Evolutionary conservation across 139 green algal species (phyloP).

Genomic region (Chlorella sp.): DNA sequence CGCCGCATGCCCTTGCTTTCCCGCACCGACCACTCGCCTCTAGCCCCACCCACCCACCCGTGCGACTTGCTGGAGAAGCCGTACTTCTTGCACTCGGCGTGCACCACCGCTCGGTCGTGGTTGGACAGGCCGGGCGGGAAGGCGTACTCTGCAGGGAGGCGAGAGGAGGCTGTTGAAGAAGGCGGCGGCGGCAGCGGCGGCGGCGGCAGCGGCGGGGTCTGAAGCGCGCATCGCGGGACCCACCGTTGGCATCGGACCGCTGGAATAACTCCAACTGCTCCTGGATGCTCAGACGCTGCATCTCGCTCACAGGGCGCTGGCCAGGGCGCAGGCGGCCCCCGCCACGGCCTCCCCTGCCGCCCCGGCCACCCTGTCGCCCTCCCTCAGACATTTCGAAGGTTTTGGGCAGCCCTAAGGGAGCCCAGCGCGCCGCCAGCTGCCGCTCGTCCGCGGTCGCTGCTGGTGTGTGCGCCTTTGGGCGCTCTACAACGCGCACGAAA

Average conservation of each 20-base stretch:
- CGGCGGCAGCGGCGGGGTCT: background rate
- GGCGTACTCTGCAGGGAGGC: conserved; percentile 55
- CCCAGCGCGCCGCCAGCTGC: too few relatives aligned
- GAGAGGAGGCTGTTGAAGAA: background rate
- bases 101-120: conserved; percentile 77
- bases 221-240: background rate
- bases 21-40: too few relatives aligned
- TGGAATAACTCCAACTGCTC: conserved; percentile 53
- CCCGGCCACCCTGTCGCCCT: background rate
- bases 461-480: too few relatives aligned
- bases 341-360: conserved; percentile 23
- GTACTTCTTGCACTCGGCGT: conserved; percentile 70
- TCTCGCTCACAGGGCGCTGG: conserved; percentile 53
- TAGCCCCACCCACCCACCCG: conserved; percentile 41
- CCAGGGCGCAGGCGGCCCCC: conserved; percentile 42
- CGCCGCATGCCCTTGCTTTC: too few relatives aligned
- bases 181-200: background rate
- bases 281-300: conserved; percentile 47
- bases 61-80: conserved; percentile 65
- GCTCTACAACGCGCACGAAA: too few relatives aligned
- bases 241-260: conserved; percentile 39
- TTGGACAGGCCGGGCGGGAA: conserved; percentile 76
- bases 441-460: too few relatives aligned
- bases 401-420: too few relatives aligned
- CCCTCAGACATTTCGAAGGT: too few relatives aligned